Evolutionary conservation across 2,329 filamentous ascomycete species (phyloP).

Genomic region (Stagonosporopsis vannaccii): DNA sequence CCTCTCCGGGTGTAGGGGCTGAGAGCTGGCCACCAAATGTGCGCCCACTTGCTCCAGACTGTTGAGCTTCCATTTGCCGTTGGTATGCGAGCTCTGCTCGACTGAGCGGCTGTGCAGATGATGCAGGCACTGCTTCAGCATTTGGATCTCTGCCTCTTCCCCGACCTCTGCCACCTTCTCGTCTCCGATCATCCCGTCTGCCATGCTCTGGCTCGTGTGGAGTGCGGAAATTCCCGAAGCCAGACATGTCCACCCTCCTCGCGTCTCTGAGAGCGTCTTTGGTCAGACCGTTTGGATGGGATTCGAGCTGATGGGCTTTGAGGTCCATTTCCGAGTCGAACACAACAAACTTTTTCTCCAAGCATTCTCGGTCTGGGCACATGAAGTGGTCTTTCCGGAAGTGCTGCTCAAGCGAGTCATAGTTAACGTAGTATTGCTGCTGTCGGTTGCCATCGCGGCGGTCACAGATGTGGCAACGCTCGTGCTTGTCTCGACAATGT

Average conservation of each 20-base stretch:
- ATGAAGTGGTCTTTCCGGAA: constrained; percentile 88
- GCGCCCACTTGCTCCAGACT: constrained; percentile 78
- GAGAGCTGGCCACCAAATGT: constrained; percentile 87
- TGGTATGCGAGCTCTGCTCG: constrained; percentile 92
- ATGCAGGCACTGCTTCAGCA: constrained; percentile 76
- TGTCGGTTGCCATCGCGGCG: constrained; percentile 66
- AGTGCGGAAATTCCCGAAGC: constrained; percentile 75
- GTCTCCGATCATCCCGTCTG: constrained; percentile 47
- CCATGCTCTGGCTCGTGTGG: constrained; percentile 71
- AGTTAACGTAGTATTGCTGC: constrained; percentile 92
- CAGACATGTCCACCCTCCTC: constrained; percentile 83
- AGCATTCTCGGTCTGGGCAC: constrained; percentile 83
- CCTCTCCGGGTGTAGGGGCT: constrained; percentile 53
- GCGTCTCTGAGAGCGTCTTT: constrained; percentile 87
- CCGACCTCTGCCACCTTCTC: constrained; percentile 58
- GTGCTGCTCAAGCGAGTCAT: constrained; percentile 83
- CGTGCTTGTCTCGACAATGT: constrained; percentile 92
- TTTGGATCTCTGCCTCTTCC: constrained; percentile 86
- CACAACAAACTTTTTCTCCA: constrained; percentile 97
- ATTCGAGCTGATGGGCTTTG: constrained; percentile 88
- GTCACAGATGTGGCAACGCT: constrained; percentile 94
- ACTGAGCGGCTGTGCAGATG: constrained; percentile 79
- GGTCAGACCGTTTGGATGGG: constrained; percentile 79
- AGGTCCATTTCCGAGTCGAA: constrained; percentile 95
- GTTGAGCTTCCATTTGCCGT: constrained; percentile 89